Evolutionary conservation across 148 eudicot genomes (phyloP), one percentile per base, ranked within the genome.

Genomic region (Bassia scoparia): DNA sequence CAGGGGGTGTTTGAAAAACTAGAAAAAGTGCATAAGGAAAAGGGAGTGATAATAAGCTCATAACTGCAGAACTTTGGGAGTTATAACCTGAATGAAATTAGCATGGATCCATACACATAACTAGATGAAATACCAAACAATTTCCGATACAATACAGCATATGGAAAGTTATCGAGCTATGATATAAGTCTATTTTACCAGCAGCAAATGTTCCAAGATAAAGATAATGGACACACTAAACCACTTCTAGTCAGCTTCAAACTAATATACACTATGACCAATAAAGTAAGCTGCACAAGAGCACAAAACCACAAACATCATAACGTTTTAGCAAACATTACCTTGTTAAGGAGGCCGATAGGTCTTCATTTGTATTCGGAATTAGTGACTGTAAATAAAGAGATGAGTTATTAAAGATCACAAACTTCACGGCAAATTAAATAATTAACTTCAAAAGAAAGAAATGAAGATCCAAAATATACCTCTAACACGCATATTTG

Each of bases 401-500:
- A 67, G 65, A 6, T 21, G 72, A 63, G 26, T 30, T 23, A 76
- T 27, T 70, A 18, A 74, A 4, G 44, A 79, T 38, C 63, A 31
- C 55, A 3, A 52, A 20, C 35, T 68, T 30, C 18, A n/a, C n/a
- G n/a, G n/a, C n/a, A n/a, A n/a, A n/a, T n/a, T n/a, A n/a, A n/a
- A n/a, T n/a, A n/a, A 43, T 27, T 52, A 30, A 27, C n/a, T 52
- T n/a, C 52, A 35, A 33, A 20, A 21, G 38, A 55, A 53, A 50
- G 49, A 38, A 43, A 56, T 54, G 54, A 77, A 66, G 44, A 77
- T 49, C 14, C 26, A 68, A 67, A 74, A 73, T 69, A 69, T 82
- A 95, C 98, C 98, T 95, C 91, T 68, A 95, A 84, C 53, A 95
- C 98, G 85, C 96, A 91, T 78, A 95, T 85, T 84, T 95, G 98